A percentile compares a stretch with the other conserved stretches of the same genome.
Evolutionary conservation across 2,329 filamentous ascomycete species (phyloP).

Genomic region (Stagonosporopsis rhizophila): DNA sequence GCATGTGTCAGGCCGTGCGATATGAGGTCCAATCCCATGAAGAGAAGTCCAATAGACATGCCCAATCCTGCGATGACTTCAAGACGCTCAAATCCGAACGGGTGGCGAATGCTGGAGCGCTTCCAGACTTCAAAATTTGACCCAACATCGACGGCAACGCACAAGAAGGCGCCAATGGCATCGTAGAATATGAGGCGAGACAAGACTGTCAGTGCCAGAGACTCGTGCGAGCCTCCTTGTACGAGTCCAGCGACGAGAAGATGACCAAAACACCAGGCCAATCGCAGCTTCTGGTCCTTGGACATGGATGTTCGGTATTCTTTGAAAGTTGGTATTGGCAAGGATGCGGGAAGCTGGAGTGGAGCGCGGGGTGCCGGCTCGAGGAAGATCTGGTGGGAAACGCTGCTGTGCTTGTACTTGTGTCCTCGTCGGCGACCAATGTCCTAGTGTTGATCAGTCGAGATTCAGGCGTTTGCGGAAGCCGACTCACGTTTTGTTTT

Average conservation of each 20-base stretch:
- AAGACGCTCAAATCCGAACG: constrained; percentile 87
- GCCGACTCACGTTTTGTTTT: constrained; percentile 62
- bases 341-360: constrained; percentile 85
- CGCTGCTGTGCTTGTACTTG: constrained; percentile 96
- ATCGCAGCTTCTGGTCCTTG: constrained; percentile 79
- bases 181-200: constrained; percentile 96
- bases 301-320: constrained; percentile 94
- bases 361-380: constrained; percentile 87
- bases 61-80: constrained; percentile 96
- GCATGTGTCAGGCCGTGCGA: constrained; percentile 93
- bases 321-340: constrained; percentile 86
- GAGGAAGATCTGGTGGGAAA: constrained; percentile 96
- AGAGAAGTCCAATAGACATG: constrained; percentile 94
- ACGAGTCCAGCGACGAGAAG: constrained; percentile 82
- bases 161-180: constrained; percentile 88
- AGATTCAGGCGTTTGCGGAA: neutral
- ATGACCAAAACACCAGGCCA: constrained; percentile 91
- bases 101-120: constrained; percentile 87
- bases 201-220: constrained; percentile 87
- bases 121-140: constrained; percentile 99
- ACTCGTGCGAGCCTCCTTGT: constrained; percentile 84
- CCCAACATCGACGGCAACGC: constrained; percentile 89
- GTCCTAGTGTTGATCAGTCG: constrained; percentile 63
- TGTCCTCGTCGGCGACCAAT: constrained; percentile 92
- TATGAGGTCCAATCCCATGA: constrained; percentile 94